Conservation (phyloP, 192 early-diverging fungal species). For the Coemansia sp. region DNA sequence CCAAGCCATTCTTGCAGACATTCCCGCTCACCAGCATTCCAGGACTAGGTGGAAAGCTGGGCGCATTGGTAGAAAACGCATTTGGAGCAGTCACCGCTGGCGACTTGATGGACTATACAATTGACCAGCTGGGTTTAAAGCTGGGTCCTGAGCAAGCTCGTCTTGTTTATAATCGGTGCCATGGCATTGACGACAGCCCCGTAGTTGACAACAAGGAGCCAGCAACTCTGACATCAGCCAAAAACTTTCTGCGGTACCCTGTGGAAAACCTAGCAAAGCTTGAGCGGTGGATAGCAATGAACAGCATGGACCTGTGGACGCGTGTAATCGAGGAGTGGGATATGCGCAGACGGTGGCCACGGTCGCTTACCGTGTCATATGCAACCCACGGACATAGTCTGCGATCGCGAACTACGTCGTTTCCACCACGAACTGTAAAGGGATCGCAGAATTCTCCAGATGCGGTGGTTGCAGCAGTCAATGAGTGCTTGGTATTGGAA, state of each 20-base stretch:
- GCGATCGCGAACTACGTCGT: constrained; percentile 27
- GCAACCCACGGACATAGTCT: constrained; percentile 7
- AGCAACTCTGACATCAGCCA: constrained; percentile 35
- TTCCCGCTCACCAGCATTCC: constrained; percentile 77
- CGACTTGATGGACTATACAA: constrained; percentile 29
- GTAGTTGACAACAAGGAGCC: constrained; percentile 32
- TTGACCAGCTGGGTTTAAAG: constrained; percentile 38
- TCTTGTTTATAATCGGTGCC: constrained; percentile 38
- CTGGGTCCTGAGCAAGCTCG: constrained; percentile 28
- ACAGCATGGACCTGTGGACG: constrained; percentile 45
- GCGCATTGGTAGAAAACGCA: constrained; percentile 62
- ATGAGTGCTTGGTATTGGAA: constrained; percentile 14
- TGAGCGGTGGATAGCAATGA: constrained; percentile 47
- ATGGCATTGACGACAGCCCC: constrained; percentile 46
- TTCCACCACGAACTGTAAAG: constrained; percentile 25
- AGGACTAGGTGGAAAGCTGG: constrained; percentile 84
- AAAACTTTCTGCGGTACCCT: constrained; percentile 36
- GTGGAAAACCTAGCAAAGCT: constrained; percentile 16
- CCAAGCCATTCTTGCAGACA: constrained; percentile 59
- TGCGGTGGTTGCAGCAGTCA: constrained; percentile 18
- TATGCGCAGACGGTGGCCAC: constrained; percentile 38
- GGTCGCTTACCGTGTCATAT: constrained; percentile 28
- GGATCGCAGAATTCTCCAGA: constrained; percentile 23
- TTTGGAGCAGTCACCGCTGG: constrained; percentile 51
- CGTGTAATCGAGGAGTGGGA: constrained; percentile 51